Conservation (phyloP, 164 flowering plant genomes). For the Echeveria elegans region DNA sequence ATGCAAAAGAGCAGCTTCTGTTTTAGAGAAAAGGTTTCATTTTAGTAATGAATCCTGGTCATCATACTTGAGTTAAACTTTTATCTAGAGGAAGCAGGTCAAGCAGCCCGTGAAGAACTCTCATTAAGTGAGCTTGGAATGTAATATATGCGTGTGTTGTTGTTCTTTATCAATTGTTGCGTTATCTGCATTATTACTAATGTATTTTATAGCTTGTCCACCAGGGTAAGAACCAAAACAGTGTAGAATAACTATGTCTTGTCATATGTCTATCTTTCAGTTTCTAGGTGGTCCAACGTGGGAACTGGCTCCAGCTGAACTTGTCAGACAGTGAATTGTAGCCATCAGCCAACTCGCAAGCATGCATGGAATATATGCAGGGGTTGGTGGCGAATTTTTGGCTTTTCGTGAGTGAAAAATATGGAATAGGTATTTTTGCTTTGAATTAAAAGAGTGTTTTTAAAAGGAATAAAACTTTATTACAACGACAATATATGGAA, state of each 20-base stretch:
- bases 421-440: background rate
- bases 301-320: slow-evolving; percentile 1
- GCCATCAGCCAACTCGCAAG: background rate
- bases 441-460: no score
- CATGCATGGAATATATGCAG: background rate
- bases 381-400: background rate
- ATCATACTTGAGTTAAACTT: background rate
- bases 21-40: background rate
- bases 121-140: background rate
- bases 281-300: background rate
- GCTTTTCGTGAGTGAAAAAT: background rate
- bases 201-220: background rate
- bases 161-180: background rate
- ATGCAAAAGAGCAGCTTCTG: background rate
- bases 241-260: background rate
- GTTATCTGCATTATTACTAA: background rate
- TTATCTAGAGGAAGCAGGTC: background rate
- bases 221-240: background rate
- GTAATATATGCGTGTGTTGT: background rate
- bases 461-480: no score
- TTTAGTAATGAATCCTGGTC: background rate
- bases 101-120: background rate
- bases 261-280: background rate
- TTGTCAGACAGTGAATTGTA: background rate
- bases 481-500: background rate